These are phyloP conservation scores for Yamadazyma triangularis DNA, from an alignment of 1,139 yeast genomes.

Conservation along the genomic window DNA sequence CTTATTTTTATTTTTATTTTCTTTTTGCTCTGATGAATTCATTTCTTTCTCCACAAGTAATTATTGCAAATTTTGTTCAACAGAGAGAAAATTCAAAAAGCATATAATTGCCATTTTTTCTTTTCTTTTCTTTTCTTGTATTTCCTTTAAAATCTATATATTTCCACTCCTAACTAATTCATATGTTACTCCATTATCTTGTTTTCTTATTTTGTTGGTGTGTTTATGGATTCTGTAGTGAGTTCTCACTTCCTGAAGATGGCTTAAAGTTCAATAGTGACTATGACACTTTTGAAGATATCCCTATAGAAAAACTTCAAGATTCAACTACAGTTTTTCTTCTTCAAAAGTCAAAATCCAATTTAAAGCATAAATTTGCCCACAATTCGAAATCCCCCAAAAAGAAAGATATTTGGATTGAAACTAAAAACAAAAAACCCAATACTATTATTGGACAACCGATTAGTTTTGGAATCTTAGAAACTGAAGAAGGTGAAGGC, in stretches of 20 bases:
- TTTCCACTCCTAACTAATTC: no score
- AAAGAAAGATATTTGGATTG: slow-evolving; percentile 1
- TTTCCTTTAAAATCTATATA: no score
- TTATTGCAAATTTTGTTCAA: no score
- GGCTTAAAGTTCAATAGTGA: neutral
- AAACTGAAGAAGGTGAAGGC: neutral
- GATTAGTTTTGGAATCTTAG: neutral
- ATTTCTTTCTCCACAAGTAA: no score
- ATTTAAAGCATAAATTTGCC: neutral
- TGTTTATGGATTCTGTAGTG: no score
- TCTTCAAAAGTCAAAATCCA: neutral
- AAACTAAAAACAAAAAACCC: neutral
- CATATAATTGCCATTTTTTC: no score
- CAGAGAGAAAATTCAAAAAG: no score
- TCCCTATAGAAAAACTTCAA: neutral
- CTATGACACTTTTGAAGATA: neutral
- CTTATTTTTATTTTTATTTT: no score
- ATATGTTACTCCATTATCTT: no score
- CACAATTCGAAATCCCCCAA: neutral
- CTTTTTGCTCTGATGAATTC: no score
- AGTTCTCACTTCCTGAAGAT: neutral
- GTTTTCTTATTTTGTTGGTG: no score
- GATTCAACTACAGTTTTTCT: neutral
- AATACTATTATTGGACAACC: neutral
- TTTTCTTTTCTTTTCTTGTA: no score